Evolutionary conservation across 169 alveolate genomes (phyloP).

Genomic region (Eimeria tenella): DNA sequence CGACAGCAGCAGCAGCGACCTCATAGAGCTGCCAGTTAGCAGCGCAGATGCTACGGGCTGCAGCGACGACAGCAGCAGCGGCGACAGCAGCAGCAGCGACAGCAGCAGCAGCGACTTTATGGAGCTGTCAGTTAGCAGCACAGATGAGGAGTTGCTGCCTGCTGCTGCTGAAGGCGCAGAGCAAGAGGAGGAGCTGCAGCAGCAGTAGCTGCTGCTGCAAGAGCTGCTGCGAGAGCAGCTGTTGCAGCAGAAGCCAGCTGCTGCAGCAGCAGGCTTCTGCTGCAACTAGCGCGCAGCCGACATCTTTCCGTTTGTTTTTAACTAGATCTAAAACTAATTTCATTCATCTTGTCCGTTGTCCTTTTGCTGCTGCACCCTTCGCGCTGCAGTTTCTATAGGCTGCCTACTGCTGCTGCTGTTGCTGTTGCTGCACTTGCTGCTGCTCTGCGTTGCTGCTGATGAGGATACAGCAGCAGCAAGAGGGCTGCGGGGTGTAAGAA

Average conservation of each 20-base stretch:
- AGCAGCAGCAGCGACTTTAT: neutral
- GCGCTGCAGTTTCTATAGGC: too few species aligned
- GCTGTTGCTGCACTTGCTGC: slow-evolving; percentile 14
- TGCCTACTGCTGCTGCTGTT: slow-evolving; percentile 13
- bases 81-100: neutral
- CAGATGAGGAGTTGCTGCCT: neutral
- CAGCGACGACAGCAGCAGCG: neutral
- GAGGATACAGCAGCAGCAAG: too few species aligned
- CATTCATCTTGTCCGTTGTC: too few species aligned
- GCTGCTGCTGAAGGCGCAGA: neutral
- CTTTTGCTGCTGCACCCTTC: too few species aligned
- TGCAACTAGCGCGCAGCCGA: too few species aligned
- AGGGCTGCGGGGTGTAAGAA: too few species aligned
- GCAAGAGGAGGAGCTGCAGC: neutral
- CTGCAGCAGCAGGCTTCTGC: neutral
- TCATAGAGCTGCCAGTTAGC: neutral
- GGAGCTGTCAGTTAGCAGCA: neutral
- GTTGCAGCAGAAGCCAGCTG: neutral
- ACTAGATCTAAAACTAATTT: too few species aligned
- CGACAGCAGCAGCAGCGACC: neutral
- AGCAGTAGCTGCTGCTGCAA: slow-evolving; percentile 24
- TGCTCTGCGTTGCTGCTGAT: neutral
- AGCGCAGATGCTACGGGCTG: neutral
- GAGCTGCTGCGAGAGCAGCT: neutral
- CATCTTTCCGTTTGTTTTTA: too few species aligned